phyloP scores from a whole-genome alignment of 345 rosid genomes.

The Brassica juncea region DNA sequence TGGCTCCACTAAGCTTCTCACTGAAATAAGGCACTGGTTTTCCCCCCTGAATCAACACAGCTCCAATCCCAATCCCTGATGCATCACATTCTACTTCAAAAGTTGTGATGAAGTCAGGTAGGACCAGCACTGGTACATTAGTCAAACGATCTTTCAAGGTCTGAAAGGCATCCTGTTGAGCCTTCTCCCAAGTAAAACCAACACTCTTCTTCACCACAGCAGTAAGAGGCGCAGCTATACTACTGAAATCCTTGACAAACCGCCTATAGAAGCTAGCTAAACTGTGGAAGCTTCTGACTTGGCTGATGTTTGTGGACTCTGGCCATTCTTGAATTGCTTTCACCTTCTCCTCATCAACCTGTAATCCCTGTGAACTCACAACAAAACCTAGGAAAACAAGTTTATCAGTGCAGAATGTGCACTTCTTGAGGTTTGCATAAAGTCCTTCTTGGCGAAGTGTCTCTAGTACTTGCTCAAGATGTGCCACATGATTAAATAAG shows the following conservation, averaged over 20 bases:
- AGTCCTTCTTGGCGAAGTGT: no score
- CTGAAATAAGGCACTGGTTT: not conserved
- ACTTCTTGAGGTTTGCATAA: no score
- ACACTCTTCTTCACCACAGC: not conserved
- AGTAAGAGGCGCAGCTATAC: not conserved
- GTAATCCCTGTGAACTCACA: not conserved
- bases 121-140: not conserved
- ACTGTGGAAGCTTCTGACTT: not conserved
- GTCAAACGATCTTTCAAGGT: not conserved
- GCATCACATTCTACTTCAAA: not conserved
- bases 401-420: no score
- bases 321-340: not conserved
- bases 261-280: not conserved
- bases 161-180: not conserved
- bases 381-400: no score
- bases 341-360: not conserved
- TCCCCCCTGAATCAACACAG: not conserved
- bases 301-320: not conserved
- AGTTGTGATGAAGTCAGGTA: not conserved
- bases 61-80: not conserved
- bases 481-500: no score
- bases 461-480: no score
- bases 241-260: not conserved
- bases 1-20: not conserved
- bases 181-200: not conserved